phyloP scores from a whole-genome alignment of 768 basidiomycete species.

The Suillus ampliporus region DNA sequence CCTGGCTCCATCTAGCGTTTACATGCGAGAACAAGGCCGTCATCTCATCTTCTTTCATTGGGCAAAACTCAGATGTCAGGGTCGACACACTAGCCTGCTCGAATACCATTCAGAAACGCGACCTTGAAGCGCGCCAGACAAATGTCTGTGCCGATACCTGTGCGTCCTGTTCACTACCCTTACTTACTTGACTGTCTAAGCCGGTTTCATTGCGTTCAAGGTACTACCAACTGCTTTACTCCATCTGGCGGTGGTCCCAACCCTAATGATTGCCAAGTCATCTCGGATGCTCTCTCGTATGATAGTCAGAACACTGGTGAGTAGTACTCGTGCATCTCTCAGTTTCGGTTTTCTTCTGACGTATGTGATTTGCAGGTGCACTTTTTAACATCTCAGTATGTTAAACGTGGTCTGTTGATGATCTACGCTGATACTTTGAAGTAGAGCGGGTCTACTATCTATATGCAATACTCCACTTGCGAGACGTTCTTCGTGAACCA shows the following conservation, averaged over 20 bases:
- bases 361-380: conserved; percentile 7
- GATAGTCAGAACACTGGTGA: conserved; percentile 51
- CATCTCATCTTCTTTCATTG: conserved; percentile 38
- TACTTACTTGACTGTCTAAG: not conserved
- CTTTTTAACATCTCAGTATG: conserved; percentile 17
- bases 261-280: conserved; percentile 53
- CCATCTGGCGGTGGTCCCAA: conserved; percentile 53
- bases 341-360: not conserved
- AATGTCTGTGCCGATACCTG: conserved; percentile 51
- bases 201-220: conserved; percentile 12
- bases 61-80: conserved; percentile 49
- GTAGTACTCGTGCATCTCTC: conserved; percentile 9
- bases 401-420: not conserved
- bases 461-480: conserved; percentile 49
- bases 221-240: conserved; percentile 51
- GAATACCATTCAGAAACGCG: conserved; percentile 9
- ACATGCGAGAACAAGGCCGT: conserved; percentile 11
- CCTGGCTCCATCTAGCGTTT: conserved; percentile 7
- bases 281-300: conserved; percentile 53
- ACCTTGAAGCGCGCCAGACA: conserved; percentile 19
- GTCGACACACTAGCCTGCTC: conserved; percentile 42
- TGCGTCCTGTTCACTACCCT: conserved; percentile 24
- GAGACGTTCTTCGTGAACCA: conserved; percentile 57
- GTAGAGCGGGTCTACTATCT: conserved; percentile 14
- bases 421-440: not conserved